Base-by-base conservation (phyloP, 495 filamentous ascomycete genomes). In the Neurospora sp. region DNA sequence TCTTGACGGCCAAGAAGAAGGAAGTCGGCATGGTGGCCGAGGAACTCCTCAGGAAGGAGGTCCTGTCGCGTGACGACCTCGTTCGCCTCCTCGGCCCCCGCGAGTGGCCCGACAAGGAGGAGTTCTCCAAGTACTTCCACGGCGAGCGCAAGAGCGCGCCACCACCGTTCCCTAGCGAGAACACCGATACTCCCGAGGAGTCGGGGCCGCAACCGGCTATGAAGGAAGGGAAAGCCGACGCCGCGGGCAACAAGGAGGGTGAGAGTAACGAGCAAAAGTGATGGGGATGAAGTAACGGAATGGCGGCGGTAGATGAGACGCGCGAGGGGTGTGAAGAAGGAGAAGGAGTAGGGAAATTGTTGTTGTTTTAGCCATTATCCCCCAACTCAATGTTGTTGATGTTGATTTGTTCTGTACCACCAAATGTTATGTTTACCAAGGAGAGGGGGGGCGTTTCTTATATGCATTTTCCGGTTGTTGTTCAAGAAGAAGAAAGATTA, bases 51-150 rank as follows among this genome's bases (percentile, higher is more conserved):
- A 86, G 82, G 72, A 98, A 98, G 87, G 96, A 99, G 85, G 90
- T 98, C 72, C 85, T 99, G 37, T 88, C 88, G 18, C 87, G 96
- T 69, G 96, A 98, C 74, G 96, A 99, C 83, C 88, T 99, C 86
- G 86, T 98, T 48, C 86, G 96, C 70, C 83, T 99, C 69, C 84
- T 99, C 35, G 96, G 96, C 3, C 91, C 89, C 45, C 85, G 96
- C 70, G 89, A 91, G 48, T 98, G 90, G 80, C 89, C 90, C 31
- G 94, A 98, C 65, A 89, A 91, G 74, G 89, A 90, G 76, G 94
- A 98, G 73, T 98, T 99, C 80, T 82, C 88, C 69, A 98, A 97
- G 84, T 98, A 97, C 84, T 99, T 99, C 80, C 89, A 90, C 71
- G 81, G 79, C 70, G 82, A 83, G 14, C 77, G 79, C 18, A 27